Evolutionary conservation across 2,329 filamentous ascomycete genomes (phyloP), one percentile per base, ranked within the genome.

Genomic region (Aspergillus candidus): DNA sequence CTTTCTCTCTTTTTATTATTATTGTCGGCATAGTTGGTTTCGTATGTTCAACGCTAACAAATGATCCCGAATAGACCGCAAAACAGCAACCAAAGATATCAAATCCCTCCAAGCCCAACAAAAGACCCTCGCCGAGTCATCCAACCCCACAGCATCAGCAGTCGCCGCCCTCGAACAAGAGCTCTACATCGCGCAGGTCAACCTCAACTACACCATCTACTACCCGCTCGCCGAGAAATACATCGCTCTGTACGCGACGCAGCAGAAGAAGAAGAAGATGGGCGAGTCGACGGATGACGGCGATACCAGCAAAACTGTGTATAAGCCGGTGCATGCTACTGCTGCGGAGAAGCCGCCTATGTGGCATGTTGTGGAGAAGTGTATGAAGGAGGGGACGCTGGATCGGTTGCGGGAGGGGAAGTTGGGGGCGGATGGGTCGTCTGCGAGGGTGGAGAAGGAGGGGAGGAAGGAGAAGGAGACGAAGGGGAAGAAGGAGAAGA

Each of bases 201-300:
- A 82, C 56, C 60, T 82, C 50, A 80, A 80, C 56, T 84, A 84
- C 59, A 75, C 80, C 6, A 71, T 78, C 32, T 82, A 80, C 59
- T 80, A 75, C 50, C 80, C 80, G 11, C 69, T 83, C 15, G 72
- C 74, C 43, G 70, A 76, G 56, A 75, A 78, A 46, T 84, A 84
- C 61, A 70, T 77, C 11, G 73, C 77, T 14, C 61, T 83, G 3
- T 83, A 75, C 50, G 68, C 70, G 6, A 63, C 61, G 43, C 54
- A 61, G 43, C 50, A 68, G 40, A 53, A 60, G 27, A 54, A 63
- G 11, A 56, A 58, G n/a, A 55, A 47, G 33, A 31, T 50, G 34
- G 48, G 42, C 8, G 51, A 40, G 3, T 44, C 52, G 1, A 43
- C 48, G 10, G 35, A 52, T 4, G 52, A 57, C 17, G 41, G 51